phyloP scores from a whole-genome alignment of 495 filamentous ascomycete species.

The Penicillium steckii region DNA sequence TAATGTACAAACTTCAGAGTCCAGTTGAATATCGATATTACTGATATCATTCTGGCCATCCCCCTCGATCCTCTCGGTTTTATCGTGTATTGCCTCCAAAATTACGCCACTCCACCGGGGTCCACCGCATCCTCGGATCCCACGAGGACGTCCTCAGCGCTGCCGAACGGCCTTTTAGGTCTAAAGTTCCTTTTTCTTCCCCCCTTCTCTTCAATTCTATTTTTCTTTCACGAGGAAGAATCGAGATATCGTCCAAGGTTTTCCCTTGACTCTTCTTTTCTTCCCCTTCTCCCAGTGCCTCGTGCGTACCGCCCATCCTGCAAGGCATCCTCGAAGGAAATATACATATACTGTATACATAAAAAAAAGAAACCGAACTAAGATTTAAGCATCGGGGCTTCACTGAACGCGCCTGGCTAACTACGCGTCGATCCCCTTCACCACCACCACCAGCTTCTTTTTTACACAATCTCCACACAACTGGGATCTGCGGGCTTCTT shows the following conservation, averaged over 20 bases:
- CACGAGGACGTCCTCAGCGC: conserved; percentile 36
- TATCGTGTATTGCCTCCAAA: conserved; percentile 15
- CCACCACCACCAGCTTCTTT: no score
- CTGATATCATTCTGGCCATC: no score
- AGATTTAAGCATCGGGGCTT: conserved; percentile 50
- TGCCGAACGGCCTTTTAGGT: conserved; percentile 36
- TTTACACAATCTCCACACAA: conserved; percentile 15
- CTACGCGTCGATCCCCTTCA: conserved; percentile 27
- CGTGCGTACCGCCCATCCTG: conserved; percentile 45
- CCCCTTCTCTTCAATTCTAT: conserved; percentile 23
- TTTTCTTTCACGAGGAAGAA: conserved; percentile 28
- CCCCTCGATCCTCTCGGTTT: no score
- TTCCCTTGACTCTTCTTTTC: conserved; percentile 21
- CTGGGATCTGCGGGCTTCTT: conserved; percentile 4
- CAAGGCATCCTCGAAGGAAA: conserved; percentile 41
- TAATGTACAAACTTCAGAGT: no score
- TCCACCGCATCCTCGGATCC: conserved; percentile 45
- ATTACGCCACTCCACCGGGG: conserved; percentile 41
- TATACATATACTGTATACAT: no score
- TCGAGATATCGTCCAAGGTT: conserved; percentile 30
- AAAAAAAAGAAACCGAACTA: conserved; percentile 41
- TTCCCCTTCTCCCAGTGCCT: conserved; percentile 30
- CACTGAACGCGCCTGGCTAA: conserved; percentile 22
- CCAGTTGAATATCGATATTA: no score
- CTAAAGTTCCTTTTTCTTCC: conserved; percentile 24